Evolutionary conservation across 1,284 basidiomycete genomes (phyloP).

Genomic region (Tausonia pullulans): DNA sequence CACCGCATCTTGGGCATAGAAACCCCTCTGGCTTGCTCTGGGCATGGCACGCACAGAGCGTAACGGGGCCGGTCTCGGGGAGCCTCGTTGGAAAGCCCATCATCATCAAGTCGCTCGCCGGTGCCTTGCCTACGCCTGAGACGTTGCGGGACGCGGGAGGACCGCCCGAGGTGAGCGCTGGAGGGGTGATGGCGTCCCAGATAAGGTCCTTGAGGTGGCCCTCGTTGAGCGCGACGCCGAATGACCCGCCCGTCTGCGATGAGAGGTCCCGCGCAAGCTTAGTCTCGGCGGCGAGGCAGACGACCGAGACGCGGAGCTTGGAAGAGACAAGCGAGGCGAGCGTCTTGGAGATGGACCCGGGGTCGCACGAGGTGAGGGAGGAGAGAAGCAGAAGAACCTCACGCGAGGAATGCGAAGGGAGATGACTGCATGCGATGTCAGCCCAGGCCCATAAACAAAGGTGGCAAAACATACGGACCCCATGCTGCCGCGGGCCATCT

Average conservation of each 20-base stretch:
- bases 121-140: conserved; percentile 19
- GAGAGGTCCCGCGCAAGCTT: conserved; percentile 88
- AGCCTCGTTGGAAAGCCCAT: conserved; percentile 96
- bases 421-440: conserved; percentile 48
- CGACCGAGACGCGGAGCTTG: conserved; percentile 81
- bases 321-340: conserved; percentile 66
- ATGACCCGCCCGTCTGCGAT: conserved; percentile 77
- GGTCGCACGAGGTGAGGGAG: conserved; percentile 90
- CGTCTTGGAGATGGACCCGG: conserved; percentile 90
- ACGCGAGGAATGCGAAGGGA: conserved; percentile 87
- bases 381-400: conserved; percentile 91
- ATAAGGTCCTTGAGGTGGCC: conserved; percentile 90
- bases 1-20: conserved; percentile 82
- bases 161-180: conserved; percentile 52
- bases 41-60: conserved; percentile 86
- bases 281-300: conserved; percentile 90
- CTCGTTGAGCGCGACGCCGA: conserved; percentile 93
- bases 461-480: conserved; percentile 42
- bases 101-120: conserved; percentile 75
- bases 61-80: conserved; percentile 67
- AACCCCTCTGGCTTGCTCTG: conserved; percentile 82
- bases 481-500: conserved; percentile 87
- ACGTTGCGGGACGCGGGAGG: conserved; percentile 33
- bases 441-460: neutral
- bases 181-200: conserved; percentile 91